Conservation (phyloP, 2,329 filamentous ascomycete species). For the Cercospora janseana region DNA sequence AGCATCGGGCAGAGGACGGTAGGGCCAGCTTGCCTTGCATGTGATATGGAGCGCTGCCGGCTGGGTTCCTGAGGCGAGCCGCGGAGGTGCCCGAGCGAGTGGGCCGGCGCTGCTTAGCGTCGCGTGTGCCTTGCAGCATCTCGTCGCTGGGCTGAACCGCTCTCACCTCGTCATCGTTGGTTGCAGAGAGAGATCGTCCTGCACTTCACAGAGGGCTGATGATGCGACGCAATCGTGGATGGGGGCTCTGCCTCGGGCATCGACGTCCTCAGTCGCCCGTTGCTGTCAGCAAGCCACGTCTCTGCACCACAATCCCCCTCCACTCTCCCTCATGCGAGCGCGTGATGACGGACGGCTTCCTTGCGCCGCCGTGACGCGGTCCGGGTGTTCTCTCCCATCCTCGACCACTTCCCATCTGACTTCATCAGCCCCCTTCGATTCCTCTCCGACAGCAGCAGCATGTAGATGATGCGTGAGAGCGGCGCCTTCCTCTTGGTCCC, state of each 20-base stretch:
- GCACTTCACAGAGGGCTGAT: too few relatives aligned
- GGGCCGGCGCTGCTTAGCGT: neutral
- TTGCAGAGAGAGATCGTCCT: too few relatives aligned
- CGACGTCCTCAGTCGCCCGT: too few relatives aligned
- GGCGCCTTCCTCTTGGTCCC: constrained; percentile 7
- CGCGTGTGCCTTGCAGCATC: constrained; percentile 13
- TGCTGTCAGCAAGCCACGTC: too few relatives aligned
- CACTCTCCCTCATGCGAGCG: too few relatives aligned
- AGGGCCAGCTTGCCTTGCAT: constrained; percentile 8
- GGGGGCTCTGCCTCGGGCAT: too few relatives aligned
- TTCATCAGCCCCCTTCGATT: neutral
- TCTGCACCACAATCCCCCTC: too few relatives aligned
- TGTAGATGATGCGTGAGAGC: constrained; percentile 6
- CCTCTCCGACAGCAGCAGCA: neutral
- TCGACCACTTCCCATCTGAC: constrained; percentile 1
- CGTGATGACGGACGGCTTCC: constrained; percentile 9
- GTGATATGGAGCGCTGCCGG: constrained; percentile 2
- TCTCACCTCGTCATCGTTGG: neutral
- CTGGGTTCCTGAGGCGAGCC: neutral
- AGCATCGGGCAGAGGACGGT: neutral
- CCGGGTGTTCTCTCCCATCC: neutral
- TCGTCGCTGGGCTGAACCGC: neutral
- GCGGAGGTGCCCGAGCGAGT: neutral
- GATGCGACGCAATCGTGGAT: too few relatives aligned
- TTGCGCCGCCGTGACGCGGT: neutral